Percentiles rank a stretch among this genome's conserved stretches.
phyloP scores from a whole-genome alignment of 495 filamentous ascomycete species.

The Penicillium longicatenatum region DNA sequence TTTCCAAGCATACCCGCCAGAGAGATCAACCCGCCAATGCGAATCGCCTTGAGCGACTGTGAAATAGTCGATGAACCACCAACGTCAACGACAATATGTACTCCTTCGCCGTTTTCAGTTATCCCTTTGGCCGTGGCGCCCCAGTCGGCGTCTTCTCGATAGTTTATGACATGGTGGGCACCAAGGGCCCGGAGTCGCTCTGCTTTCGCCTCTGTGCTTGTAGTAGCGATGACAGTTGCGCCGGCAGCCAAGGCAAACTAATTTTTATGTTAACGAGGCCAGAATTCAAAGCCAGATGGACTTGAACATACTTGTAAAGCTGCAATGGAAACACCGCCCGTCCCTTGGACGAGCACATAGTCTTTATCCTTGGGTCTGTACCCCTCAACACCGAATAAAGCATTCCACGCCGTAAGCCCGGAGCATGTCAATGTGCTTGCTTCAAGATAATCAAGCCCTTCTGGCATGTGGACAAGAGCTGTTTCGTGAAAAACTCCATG shows the following conservation, averaged over 20 bases:
- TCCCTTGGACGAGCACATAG: constrained; percentile 5
- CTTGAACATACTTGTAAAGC: too few species aligned
- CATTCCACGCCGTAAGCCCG: constrained; percentile 71
- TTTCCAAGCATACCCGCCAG: too few species aligned
- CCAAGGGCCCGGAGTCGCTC: background rate
- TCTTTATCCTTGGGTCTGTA: constrained; percentile 57
- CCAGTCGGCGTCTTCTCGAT: background rate
- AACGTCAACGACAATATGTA: background rate
- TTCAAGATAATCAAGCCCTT: constrained; percentile 55
- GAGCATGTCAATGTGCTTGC: constrained; percentile 65
- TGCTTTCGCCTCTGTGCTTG: background rate
- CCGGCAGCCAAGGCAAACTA: constrained; percentile 75
- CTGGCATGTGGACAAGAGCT: constrained; percentile 40
- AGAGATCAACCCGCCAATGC: too few species aligned
- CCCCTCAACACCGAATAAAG: constrained; percentile 60
- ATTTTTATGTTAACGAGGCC: too few species aligned
- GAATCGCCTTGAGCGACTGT: too few species aligned
- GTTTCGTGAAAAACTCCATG: background rate
- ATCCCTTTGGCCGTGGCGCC: background rate
- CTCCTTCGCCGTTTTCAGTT: background rate
- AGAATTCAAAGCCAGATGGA: too few species aligned
- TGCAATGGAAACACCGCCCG: constrained; percentile 3
- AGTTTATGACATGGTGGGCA: background rate
- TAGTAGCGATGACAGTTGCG: constrained; percentile 53
- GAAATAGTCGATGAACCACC: background rate